Evolutionary conservation across 306 rosid genomes (phyloP), one percentile per base, ranked within the genome.

Genomic region (Lablab purpureus): DNA sequence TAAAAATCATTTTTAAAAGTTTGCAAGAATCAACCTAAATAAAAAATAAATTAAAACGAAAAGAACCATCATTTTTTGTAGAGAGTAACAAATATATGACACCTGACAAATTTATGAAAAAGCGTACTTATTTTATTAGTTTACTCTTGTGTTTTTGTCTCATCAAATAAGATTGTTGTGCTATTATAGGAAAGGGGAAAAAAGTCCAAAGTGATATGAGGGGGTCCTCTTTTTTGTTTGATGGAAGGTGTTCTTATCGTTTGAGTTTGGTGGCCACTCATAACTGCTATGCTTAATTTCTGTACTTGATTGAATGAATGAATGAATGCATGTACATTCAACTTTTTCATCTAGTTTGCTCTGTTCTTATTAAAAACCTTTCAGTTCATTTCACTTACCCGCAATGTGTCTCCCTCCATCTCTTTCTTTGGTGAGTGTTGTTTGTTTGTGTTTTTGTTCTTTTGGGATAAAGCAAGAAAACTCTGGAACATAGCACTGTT

Each of bases 381-480:
- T 36, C 65, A 58, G 67, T 41, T 36, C 23, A 74, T 23, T 74
- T 74, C 27, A 22, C 69, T 11, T 58, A 56, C 55, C 22, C 21
- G 3, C 22, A 6, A 49, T 6, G 10, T 17, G 22, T 49, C 55
- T 15, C 63, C 7, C 41, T 55, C 47, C 47, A 52, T 52, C 34
- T 64, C 7, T 22, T 7, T 49, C 7, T 22, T 2, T 22, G 17
- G 7, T 50, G 13, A 13, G 4, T 12, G 5, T n/a, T 47, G 76
- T 60, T 73, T 25, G 18, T 69, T 78, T 73, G 37, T 73, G 73
- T 77, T 71, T 55, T 72, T 21, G 3, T 73, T 76, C 63, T 45
- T 46, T 62, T 32, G 51, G 45, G 56, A 3, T 4, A 37, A 34
- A 68, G 49, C 49, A 71, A 67, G 63, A 67, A 59, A 60, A 66